phyloP scores from a whole-genome alignment of 768 basidiomycete species.

The Lepiota brunneoincarnata region DNA sequence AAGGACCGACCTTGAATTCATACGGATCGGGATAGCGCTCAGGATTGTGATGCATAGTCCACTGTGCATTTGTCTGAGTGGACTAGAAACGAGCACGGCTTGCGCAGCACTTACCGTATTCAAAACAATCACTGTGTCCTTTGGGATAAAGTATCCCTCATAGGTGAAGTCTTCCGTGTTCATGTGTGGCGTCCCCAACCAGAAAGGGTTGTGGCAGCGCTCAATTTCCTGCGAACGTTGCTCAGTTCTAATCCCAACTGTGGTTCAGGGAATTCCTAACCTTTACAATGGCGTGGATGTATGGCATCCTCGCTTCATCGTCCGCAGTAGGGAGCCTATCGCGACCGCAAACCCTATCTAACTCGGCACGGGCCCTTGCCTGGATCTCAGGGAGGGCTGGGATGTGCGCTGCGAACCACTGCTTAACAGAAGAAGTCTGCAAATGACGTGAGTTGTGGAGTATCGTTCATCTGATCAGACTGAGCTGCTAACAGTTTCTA shows the following conservation, averaged over 20 bases:
- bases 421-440: constrained; percentile 30
- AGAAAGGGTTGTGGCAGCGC: constrained; percentile 34
- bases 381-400: constrained; percentile 10
- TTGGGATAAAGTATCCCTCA: constrained; percentile 34
- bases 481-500: constrained; percentile 32
- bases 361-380: neutral
- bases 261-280: constrained; percentile 8
- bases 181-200: constrained; percentile 37
- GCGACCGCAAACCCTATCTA: constrained; percentile 17
- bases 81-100: no score
- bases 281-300: constrained; percentile 21
- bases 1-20: no score
- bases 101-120: constrained; percentile 17
- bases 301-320: constrained; percentile 29
- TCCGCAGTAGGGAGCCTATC: constrained; percentile 21
- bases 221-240: constrained; percentile 23
- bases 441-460: neutral
- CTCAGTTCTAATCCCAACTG: neutral
- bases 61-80: constrained; percentile 15
- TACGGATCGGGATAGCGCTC: constrained; percentile 26
- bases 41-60: constrained; percentile 30
- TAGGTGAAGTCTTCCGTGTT: constrained; percentile 36
- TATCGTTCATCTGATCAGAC: no score
- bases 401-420: constrained; percentile 33
- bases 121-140: constrained; percentile 33